phyloP scores from a whole-genome alignment of 2,329 filamentous ascomycete species.

The Fusarium torulosum region DNA sequence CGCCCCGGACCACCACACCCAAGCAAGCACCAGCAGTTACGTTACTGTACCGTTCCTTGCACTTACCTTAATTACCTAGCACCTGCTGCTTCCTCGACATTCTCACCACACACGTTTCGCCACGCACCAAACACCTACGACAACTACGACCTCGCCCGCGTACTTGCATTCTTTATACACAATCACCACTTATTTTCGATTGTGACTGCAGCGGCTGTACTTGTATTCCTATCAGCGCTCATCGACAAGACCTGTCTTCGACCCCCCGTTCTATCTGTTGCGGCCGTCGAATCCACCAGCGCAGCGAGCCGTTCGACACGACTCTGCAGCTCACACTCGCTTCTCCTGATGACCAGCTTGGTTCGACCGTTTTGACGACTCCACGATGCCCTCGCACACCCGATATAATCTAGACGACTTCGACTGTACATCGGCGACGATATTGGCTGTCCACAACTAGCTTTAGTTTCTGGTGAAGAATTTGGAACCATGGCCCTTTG shows the following conservation, averaged over 20 bases:
- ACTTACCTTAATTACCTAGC: constrained; percentile 47
- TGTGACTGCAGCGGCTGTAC: constrained; percentile 34
- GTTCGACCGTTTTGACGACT: constrained; percentile 44
- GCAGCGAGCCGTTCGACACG: constrained; percentile 45
- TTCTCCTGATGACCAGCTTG: constrained; percentile 45
- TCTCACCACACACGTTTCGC: constrained; percentile 48
- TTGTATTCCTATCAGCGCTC: constrained; percentile 17
- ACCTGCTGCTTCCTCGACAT: constrained; percentile 42
- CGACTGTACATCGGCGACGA: constrained; percentile 43
- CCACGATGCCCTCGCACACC: constrained; percentile 50
- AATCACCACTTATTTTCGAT: constrained; percentile 41
- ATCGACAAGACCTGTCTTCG: constrained; percentile 35
- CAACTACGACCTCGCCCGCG: constrained; percentile 40
- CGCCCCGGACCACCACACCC: constrained; percentile 25
- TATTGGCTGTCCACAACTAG: constrained; percentile 43
- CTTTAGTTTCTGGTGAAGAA: constrained; percentile 38
- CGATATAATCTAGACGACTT: constrained; percentile 44
- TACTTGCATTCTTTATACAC: constrained; percentile 47
- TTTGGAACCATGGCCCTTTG: constrained; percentile 76
- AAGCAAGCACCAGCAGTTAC: constrained; percentile 16
- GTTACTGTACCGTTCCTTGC: constrained; percentile 27
- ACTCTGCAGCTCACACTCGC: constrained; percentile 38
- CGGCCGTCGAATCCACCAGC: constrained; percentile 36
- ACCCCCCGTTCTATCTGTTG: constrained; percentile 28
- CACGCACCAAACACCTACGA: constrained; percentile 44